Evolutionary conservation across 129 eudicot species (phyloP).

Genomic region (Artemisia annua): DNA sequence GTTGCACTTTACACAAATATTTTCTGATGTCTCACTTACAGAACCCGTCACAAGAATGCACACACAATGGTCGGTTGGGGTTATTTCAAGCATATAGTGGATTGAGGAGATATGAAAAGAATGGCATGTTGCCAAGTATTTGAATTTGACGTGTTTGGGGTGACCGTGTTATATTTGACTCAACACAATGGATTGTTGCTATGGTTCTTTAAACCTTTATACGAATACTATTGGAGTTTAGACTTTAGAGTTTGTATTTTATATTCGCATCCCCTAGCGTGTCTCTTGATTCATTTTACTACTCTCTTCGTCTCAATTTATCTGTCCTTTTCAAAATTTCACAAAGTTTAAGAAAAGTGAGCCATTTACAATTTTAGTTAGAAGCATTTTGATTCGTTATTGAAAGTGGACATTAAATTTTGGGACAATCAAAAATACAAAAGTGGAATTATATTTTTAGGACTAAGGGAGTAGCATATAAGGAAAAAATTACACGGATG

Average conservation of each 20-base stretch:
- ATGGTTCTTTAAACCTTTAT: conserved; percentile 7
- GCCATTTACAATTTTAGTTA: too few relatives aligned
- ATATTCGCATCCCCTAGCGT: too few relatives aligned
- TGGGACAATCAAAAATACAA: too few relatives aligned
- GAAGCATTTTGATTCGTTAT: too few relatives aligned
- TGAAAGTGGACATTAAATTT: too few relatives aligned
- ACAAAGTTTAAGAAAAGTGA: too few relatives aligned
- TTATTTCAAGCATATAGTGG: conserved; percentile 19
- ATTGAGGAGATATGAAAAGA: background rate
- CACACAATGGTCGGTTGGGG: conserved; percentile 21
- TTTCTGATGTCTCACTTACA: background rate
- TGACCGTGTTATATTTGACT: conserved; percentile 16
- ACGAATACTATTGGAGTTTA: background rate
- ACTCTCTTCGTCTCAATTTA: too few relatives aligned
- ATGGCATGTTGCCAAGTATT: conserved; percentile 1
- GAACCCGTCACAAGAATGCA: background rate
- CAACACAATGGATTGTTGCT: conserved; percentile 7
- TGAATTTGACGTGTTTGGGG: conserved; percentile 7
- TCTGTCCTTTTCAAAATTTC: too few relatives aligned
- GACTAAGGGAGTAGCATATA: too few relatives aligned
- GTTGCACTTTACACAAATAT: background rate
- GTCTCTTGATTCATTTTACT: too few relatives aligned
- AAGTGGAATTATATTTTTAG: too few relatives aligned
- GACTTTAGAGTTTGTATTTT: background rate
- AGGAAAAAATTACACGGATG: too few relatives aligned